phyloP scores from a whole-genome alignment of 495 filamentous ascomycete species.

The Trypethelium eluteriae region DNA sequence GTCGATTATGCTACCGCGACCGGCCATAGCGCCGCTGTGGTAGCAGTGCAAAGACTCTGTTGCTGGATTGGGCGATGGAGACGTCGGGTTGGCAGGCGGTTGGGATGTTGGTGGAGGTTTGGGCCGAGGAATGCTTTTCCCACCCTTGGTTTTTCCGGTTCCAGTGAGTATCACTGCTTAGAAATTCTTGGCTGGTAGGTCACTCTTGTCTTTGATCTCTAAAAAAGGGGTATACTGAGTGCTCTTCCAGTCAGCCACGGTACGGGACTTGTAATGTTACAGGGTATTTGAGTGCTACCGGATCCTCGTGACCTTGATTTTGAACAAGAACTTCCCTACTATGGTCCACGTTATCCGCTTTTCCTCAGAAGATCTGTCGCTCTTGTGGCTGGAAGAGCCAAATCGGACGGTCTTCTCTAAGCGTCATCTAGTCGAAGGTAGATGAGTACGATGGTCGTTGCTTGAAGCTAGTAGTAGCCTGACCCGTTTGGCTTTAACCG shows the following conservation, averaged over 20 bases:
- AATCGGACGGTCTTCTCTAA: neutral
- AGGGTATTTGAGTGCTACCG: neutral
- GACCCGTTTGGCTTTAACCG: too few relatives aligned
- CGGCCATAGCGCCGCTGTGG: too few relatives aligned
- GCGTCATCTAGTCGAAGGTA: neutral
- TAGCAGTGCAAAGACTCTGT: too few relatives aligned
- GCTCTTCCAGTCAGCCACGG: neutral
- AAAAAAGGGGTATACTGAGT: neutral
- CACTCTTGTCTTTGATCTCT: neutral
- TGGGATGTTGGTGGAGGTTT: too few relatives aligned
- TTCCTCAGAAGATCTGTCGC: neutral
- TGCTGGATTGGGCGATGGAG: too few relatives aligned
- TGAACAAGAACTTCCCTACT: too few relatives aligned
- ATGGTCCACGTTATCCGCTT: neutral
- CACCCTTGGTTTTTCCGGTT: neutral
- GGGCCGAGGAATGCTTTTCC: too few relatives aligned
- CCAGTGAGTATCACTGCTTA: too few relatives aligned
- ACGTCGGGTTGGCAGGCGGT: too few relatives aligned
- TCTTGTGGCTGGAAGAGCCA: neutral
- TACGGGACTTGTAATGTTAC: neutral
- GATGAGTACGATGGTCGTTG: neutral
- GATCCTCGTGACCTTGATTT: neutral
- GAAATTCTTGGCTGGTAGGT: neutral
- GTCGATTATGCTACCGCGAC: too few relatives aligned
- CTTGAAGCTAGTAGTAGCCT: too few relatives aligned